These are phyloP conservation scores for Cardamine occulta DNA, from an alignment of 345 rosid genomes.

Conservation along the genomic window DNA sequence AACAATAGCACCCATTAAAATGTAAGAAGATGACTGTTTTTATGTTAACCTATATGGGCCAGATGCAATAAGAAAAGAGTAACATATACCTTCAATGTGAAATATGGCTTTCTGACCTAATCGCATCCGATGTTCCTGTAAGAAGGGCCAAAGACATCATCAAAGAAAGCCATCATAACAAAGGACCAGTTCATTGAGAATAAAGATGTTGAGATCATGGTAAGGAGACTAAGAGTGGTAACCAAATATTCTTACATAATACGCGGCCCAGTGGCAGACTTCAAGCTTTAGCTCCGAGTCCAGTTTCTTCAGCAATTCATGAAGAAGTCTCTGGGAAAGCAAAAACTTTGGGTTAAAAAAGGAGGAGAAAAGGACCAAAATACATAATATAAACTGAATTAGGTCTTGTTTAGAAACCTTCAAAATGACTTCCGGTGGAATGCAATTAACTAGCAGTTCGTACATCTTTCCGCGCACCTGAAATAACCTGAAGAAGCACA, in stretches of 20 bases:
- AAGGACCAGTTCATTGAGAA: slow-evolving; percentile 12
- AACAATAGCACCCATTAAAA: background rate
- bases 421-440: slow-evolving; percentile 80
- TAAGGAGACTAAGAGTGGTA: slow-evolving; percentile 1
- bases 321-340: slow-evolving; percentile 65
- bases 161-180: slow-evolving; percentile 22
- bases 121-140: slow-evolving; percentile 87
- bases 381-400: background rate
- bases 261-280: slow-evolving; percentile 96
- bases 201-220: background rate
- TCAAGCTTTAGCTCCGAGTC: slow-evolving; percentile 95
- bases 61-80: slow-evolving; percentile 6
- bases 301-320: slow-evolving; percentile 81
- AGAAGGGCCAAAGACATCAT: slow-evolving; percentile 21
- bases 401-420: slow-evolving; percentile 54
- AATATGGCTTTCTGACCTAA: slow-evolving; percentile 92
- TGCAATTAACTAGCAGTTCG: slow-evolving; percentile 81
- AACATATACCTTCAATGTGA: slow-evolving; percentile 79
- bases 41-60: slow-evolving; percentile 8
- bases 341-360: slow-evolving; percentile 27
- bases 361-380: background rate
- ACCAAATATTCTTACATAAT: slow-evolving; percentile 64
- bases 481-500: slow-evolving; percentile 64
- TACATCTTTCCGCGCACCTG: slow-evolving; percentile 91
- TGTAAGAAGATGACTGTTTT: background rate